Base-by-base conservation (phyloP, 2,329 filamentous ascomycete species). In the Exophiala spinifera region DNA sequence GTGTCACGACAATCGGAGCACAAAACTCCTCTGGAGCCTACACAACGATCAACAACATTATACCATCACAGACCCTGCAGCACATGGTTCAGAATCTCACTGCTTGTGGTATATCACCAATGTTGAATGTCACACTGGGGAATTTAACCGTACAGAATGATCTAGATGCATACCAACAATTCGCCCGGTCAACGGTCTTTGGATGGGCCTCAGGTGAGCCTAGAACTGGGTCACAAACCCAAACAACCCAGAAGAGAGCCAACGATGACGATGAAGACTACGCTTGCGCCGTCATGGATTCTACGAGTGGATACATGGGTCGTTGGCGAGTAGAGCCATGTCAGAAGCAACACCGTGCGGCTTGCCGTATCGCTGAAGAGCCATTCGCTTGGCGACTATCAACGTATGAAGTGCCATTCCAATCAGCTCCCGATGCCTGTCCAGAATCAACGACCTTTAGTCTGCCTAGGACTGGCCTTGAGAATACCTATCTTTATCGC, bases 261-360 rank as follows among this genome's bases (percentile, higher is more conserved):
- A 28, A 55, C 65, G 11, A 65, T 10, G n/a, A n/a, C 11, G 36
- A 19, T 4, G 14, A 65, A 2, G 66, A 69, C 28, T 70, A 76
- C 48, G 79, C 81, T 49, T 88, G 85, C 65, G 82, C 83, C 11
- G 72, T 79, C 5, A 73, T 83, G 57, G 74, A 79, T 56, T 71
- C 73, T 1, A 70, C 74, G 1, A 53, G 67, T 1, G 50, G 31
- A 20, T 63, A 61, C 45, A n/a, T 31, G 14, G 82, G 81, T n/a
- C 78, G 73, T 53, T 87, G 84, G 84, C 72, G 74, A 46, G 77
- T 80, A 4, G 69, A 74, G 11, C 76, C 84, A 64, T 88, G 85
- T 68, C 72, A 69, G 3, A 64, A 74, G 33, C 66, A 70, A 8
- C 74, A 79, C 49, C 75, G 73, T 49, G 79, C 74, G 20, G 82